Evolutionary conservation across 306 rosid genomes (phyloP), one percentile per base, ranked within the genome.

Genomic region (Hippophae gyantsensis): DNA sequence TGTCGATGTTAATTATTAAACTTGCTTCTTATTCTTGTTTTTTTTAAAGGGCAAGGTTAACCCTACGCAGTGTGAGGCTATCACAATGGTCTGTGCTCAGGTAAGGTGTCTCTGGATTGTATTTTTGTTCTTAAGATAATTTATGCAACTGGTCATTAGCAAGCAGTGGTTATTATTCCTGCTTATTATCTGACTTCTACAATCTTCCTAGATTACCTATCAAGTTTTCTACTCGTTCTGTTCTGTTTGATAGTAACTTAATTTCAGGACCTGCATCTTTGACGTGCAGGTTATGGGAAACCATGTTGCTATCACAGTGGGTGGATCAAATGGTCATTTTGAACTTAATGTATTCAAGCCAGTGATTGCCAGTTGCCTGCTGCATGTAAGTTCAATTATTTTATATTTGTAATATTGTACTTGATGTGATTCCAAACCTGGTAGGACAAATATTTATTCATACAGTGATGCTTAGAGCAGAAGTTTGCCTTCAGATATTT

Each of bases 21-120:
- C 54, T 48, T 72, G 42, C 52, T 42, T 59, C 54, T 53, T 54
- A 56, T 53, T 12, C 57, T 46, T 69, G 10, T 79, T 27, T 61
- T 64, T 84, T 82, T 66, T 88, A 93, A n/a, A n/a, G 99, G 99
- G 99, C 51, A 93, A 93, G 94, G 99, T 93, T 72, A 93, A 93
- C 72, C 99, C 99, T 60, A 93, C 99, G 58, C 99, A 93, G 61
- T 88, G 99, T 61, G 99, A 93, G 84, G 99, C 99, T 75, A 67
- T 93, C 77, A 93, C 99, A 8, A 93, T 93, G 97, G 97, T 93
- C 70, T 93, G 99, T 77, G 99, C 99, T 52, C 99, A 86, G 94
- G 99, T 93, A 79, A 68, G 64, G 52, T 62, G 66, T 64, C 38
- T 32, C 0, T 32, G 38, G 38, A 47, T 13, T 9, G 9, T 1